Evolutionary conservation across 441 rosid species (phyloP).

Genomic region (Pelargonium citronellum): DNA sequence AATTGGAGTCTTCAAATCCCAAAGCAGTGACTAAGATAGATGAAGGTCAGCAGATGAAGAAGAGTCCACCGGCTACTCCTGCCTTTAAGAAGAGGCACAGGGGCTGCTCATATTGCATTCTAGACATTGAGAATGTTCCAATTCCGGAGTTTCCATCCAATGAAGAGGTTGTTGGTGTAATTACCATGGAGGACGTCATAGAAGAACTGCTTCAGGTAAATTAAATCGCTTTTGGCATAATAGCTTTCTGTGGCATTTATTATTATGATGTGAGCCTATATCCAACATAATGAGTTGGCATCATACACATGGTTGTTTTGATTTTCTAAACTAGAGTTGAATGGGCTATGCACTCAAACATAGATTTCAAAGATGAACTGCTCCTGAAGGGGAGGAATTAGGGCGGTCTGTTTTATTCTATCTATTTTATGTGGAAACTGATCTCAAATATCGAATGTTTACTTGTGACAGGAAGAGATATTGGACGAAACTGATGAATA

Average conservation of each 20-base stretch:
- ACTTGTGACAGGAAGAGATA: slow-evolving; percentile 69
- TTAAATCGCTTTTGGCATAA: not conserved
- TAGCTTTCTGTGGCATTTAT: not conserved
- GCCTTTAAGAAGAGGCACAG: slow-evolving; percentile 29
- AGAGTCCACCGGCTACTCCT: slow-evolving; percentile 53
- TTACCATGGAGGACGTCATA: slow-evolving; percentile 98
- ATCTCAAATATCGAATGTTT: not conserved
- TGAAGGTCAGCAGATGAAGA: slow-evolving; percentile 39
- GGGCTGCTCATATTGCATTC: slow-evolving; percentile 53
- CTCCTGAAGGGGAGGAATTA: not conserved
- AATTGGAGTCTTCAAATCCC: slow-evolving; percentile 34
- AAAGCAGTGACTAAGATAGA: slow-evolving; percentile 30
- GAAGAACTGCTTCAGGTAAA: slow-evolving; percentile 90
- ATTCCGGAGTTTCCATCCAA: slow-evolving; percentile 64
- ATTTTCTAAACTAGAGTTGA: not conserved
- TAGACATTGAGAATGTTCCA: slow-evolving; percentile 51
- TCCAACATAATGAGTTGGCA: too few relatives aligned
- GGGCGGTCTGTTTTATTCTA: not conserved
- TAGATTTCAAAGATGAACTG: not conserved
- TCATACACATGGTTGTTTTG: not conserved
- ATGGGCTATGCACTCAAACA: not conserved
- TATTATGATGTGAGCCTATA: not conserved
- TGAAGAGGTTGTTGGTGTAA: slow-evolving; percentile 81
- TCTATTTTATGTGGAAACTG: not conserved
- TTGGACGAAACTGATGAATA: slow-evolving; percentile 79